These are phyloP conservation scores for Plasmodium gonderi DNA, from an alignment of 169 alveolate genomes.

Conservation along the genomic window DNA sequence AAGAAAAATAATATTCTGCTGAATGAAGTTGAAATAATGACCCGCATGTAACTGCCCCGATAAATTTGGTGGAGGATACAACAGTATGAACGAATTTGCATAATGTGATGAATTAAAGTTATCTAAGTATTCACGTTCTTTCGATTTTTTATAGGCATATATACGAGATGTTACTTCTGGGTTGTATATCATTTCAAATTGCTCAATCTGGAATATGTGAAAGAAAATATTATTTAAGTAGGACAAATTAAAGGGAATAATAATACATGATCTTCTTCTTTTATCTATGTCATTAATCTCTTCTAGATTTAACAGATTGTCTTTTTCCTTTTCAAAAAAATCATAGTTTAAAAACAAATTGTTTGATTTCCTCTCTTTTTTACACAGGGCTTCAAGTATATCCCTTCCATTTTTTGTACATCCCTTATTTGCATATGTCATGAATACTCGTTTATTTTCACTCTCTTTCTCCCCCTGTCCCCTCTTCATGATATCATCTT, in stretches of 20 bases:
- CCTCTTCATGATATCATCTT: no score
- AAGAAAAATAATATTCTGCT: conserved; percentile 13
- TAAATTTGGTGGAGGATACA: conserved; percentile 57
- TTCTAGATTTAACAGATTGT: neutral
- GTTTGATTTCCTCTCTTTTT: no score
- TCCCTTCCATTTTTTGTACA: neutral
- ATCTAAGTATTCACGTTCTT: conserved; percentile 6
- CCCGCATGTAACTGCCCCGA: conserved; percentile 68
- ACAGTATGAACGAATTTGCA: conserved; percentile 12
- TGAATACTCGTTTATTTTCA: neutral
- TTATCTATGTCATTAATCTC: neutral
- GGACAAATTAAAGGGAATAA: neutral
- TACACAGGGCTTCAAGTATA: neutral
- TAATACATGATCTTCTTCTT: neutral
- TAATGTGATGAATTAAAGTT: neutral
- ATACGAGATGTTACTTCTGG: neutral
- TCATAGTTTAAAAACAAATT: neutral
- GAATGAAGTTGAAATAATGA: conserved; percentile 26
- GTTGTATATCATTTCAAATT: conserved; percentile 18
- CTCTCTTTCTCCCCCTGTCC: no score
- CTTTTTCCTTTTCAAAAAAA: neutral
- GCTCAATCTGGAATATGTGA: neutral
- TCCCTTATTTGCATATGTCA: neutral
- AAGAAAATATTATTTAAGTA: neutral
- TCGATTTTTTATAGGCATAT: neutral